Evolutionary conservation across 129 eudicot genomes (phyloP), one percentile per base, ranked within the genome.

Genomic region (Smallanthus sonchifolius): DNA sequence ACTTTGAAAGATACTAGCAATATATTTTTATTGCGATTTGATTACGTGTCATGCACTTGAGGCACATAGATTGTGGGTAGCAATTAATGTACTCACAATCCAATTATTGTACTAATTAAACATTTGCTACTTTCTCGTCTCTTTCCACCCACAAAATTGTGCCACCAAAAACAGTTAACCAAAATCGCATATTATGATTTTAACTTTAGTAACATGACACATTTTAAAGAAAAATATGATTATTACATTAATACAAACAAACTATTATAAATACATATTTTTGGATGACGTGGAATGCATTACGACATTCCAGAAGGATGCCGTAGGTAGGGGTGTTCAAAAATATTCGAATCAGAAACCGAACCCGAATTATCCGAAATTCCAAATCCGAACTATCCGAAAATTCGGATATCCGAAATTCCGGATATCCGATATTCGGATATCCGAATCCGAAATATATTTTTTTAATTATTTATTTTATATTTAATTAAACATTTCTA

Each of bases 11-110:
- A 42, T 76, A 55, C 68, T 43, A 10, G 44, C 59, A 68, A 68
- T 51, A 56, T 54, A 32, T 72, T 5, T 24, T 32, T 72, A 79
- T 72, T 65, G 74, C 20, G 62, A 51, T 55, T 14, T 73, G 74
- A 65, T 66, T 72, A 79, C 16, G 83, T 72, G 83, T 66, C 43
- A 72, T 54, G 83, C 78, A 79, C 73, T 78, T 28, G 63, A 48
- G 36, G 62, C 30, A 1, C 44, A 52, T 14, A 73, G 61, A 72
- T 55, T 72, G 77, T 72, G 60, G 83, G 47, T 72, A 54, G 43
- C 68, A 64, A 72, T 65, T 49, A 51, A 54, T 79, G 42, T 54
- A 57, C 83, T 73, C 51, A 54, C 19, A 28, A 79, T 30, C 32
- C 65, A 19, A 78, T 51, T 54, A 72, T 72, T 51, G 73, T 45